Evolutionary conservation across 768 basidiomycete genomes (phyloP).

Genomic region (Mycena pura): DNA sequence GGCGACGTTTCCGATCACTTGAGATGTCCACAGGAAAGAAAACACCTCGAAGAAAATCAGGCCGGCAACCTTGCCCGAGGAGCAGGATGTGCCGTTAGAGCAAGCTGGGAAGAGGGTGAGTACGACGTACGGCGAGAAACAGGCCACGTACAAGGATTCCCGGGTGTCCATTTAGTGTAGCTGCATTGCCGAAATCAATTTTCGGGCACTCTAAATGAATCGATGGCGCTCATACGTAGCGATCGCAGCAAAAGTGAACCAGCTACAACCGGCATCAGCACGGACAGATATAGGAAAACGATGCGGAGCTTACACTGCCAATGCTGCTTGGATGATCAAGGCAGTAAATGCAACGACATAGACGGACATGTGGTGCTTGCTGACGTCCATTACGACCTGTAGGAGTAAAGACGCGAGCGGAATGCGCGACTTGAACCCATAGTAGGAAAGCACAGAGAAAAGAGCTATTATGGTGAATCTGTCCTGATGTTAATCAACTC

Average conservation of each 20-base stretch:
- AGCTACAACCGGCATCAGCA: slow-evolving; percentile 46
- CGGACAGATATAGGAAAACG: not conserved
- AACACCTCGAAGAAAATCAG: slow-evolving; percentile 81
- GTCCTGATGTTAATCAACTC: slow-evolving; percentile 12
- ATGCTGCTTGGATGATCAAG: slow-evolving; percentile 71
- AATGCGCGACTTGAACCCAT: slow-evolving; percentile 73
- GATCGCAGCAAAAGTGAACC: slow-evolving; percentile 79
- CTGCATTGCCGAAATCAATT: slow-evolving; percentile 29
- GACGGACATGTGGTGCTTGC: slow-evolving; percentile 83
- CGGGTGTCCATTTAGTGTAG: slow-evolving; percentile 77
- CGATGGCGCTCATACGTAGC: slow-evolving; percentile 57
- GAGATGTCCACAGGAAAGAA: slow-evolving; percentile 87
- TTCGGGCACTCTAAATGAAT: not conserved
- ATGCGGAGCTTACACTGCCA: slow-evolving; percentile 62
- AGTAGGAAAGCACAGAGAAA: slow-evolving; percentile 78
- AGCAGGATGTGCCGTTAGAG: slow-evolving; percentile 60
- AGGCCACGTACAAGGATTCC: slow-evolving; percentile 63
- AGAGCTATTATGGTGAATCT: slow-evolving; percentile 84
- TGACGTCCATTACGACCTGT: slow-evolving; percentile 84
- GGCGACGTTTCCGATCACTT: slow-evolving; percentile 80
- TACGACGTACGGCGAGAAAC: not conserved
- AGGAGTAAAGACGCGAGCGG: slow-evolving; percentile 80
- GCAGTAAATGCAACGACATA: slow-evolving; percentile 79
- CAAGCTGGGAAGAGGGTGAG: slow-evolving; percentile 49
- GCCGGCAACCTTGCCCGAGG: slow-evolving; percentile 77